Evolutionary conservation across 805 yeast genomes (phyloP).

Genomic region (Ogataea pini): DNA sequence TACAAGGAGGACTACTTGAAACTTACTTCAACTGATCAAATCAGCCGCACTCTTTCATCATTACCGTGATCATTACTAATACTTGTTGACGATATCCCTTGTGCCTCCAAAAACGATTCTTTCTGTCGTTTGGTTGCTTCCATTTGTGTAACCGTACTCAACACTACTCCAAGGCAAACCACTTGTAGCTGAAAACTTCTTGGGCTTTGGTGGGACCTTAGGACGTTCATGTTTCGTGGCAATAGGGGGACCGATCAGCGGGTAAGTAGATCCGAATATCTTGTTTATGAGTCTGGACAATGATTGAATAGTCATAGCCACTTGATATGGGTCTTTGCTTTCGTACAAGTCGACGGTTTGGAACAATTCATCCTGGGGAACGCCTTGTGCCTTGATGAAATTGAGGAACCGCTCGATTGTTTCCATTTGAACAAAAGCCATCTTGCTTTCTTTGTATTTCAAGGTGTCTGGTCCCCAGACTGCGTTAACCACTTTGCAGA

Average conservation of each 20-base stretch:
- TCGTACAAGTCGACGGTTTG: constrained; percentile 79
- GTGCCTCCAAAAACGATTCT: constrained; percentile 54
- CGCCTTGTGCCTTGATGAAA: constrained; percentile 62
- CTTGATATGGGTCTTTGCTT: constrained; percentile 72
- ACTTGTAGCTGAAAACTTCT: constrained; percentile 39
- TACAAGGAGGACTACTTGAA: constrained; percentile 10
- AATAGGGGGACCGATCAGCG: constrained; percentile 60
- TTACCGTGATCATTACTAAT: neutral
- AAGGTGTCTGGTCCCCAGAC: constrained; percentile 41
- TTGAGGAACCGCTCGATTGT: constrained; percentile 71
- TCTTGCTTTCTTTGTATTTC: constrained; percentile 58
- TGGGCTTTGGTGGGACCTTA: constrained; percentile 56
- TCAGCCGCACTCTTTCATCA: neutral
- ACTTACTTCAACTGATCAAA: constrained; percentile 8
- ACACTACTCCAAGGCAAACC: constrained; percentile 51
- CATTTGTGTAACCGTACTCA: constrained; percentile 62
- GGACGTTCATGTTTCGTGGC: constrained; percentile 50
- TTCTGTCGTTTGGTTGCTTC: constrained; percentile 56
- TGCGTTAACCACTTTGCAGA: constrained; percentile 49
- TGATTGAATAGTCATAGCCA: constrained; percentile 70
- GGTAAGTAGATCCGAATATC: constrained; percentile 46
- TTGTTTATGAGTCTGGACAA: constrained; percentile 68
- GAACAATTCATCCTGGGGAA: constrained; percentile 79
- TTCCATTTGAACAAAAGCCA: constrained; percentile 87
- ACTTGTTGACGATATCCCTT: constrained; percentile 42